These are phyloP conservation scores for Lactuca saligna DNA, from an alignment of 129 eudicot species.

Conservation along the genomic window DNA sequence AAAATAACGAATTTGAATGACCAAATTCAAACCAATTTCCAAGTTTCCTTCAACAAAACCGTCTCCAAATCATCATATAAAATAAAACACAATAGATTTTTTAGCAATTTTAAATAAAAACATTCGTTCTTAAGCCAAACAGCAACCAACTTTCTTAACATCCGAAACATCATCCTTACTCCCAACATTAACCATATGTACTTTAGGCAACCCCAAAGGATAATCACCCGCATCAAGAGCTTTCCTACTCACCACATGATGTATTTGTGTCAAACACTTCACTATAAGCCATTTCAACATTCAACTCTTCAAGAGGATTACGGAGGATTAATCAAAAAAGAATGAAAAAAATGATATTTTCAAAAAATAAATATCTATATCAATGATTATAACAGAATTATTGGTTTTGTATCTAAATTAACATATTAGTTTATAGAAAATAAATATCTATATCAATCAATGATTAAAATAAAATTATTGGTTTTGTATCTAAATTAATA, in stretches of 20 bases:
- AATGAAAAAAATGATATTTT: too few species aligned
- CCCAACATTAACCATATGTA: slow-evolving; percentile 61
- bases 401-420: too few species aligned
- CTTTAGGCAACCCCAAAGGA: slow-evolving; percentile 56
- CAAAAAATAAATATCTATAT: too few species aligned
- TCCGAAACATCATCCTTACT: slow-evolving; percentile 64
- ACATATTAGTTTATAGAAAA: too few species aligned
- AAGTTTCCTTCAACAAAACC: slow-evolving; percentile 12
- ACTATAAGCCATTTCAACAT: slow-evolving; percentile 69
- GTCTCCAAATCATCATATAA: slow-evolving; percentile 18
- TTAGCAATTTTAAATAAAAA: too few species aligned
- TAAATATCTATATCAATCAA: too few species aligned
- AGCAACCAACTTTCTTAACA: slow-evolving; percentile 61
- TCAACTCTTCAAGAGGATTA: slow-evolving; percentile 57
- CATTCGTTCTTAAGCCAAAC: slow-evolving; percentile 38
- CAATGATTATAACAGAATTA: too few species aligned
- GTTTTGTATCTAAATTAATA: too few species aligned
- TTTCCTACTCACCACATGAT: slow-evolving; percentile 66
- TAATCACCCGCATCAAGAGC: slow-evolving; percentile 65
- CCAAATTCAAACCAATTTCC: slow-evolving; percentile 10
- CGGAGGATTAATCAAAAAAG: too few species aligned
- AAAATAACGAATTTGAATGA: too few species aligned
- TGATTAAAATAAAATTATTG: too few species aligned
- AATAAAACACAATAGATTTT: neutral
- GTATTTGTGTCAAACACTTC: slow-evolving; percentile 70